Conservation (phyloP, 257 asterid species). For the Forsythia viridissima region DNA sequence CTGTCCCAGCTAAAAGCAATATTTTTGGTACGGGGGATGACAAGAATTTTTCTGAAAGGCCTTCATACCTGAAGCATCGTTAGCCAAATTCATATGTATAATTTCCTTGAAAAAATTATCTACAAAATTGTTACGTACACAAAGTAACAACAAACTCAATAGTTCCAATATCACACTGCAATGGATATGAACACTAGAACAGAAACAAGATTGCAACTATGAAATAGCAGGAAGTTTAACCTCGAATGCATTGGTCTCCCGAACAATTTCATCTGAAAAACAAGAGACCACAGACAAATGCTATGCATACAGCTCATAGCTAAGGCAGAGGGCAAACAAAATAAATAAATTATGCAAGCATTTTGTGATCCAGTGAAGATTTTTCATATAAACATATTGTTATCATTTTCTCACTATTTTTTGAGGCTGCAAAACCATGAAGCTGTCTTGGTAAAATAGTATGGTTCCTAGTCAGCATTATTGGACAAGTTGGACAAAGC, state of each 20-base stretch:
- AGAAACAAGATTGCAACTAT: neutral
- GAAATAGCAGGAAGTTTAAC: neutral
- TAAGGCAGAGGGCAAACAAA: neutral
- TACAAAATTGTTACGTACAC: neutral
- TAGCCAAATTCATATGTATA: neutral
- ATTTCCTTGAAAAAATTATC: neutral
- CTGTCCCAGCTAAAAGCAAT: constrained; percentile 97
- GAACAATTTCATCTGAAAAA: neutral
- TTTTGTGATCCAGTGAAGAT: neutral
- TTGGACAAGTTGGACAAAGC: neutral
- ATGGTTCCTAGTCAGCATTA: neutral
- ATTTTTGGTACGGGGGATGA: constrained; percentile 85
- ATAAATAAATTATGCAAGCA: neutral
- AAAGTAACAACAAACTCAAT: constrained; percentile 1
- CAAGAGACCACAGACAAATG: neutral
- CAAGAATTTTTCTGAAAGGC: constrained; percentile 88
- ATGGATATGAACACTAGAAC: neutral
- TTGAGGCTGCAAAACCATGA: neutral
- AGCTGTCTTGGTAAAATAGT: neutral
- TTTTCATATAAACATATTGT: neutral
- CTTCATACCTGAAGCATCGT: constrained; percentile 83
- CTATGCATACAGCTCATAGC: neutral
- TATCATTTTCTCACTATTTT: neutral
- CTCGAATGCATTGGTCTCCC: neutral
- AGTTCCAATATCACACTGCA: neutral